phyloP scores from a whole-genome alignment of 2,329 filamentous ascomycete genomes.

The Polychaeton citri region DNA sequence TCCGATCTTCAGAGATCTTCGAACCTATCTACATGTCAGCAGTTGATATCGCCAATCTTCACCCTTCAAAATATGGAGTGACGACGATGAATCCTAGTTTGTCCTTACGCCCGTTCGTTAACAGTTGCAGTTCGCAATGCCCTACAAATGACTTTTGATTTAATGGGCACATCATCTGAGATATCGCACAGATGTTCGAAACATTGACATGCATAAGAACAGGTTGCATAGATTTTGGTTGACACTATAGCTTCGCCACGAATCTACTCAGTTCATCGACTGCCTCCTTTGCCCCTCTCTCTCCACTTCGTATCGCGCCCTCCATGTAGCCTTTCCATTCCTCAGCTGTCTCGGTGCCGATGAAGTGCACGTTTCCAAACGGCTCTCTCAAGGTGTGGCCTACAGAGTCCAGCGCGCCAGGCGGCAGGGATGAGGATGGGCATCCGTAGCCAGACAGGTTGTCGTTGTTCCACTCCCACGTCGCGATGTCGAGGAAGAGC shows the following conservation, averaged over 20 bases:
- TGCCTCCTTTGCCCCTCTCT: slow-evolving; percentile 36
- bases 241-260: neutral
- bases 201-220: too few relatives aligned
- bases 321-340: slow-evolving; percentile 49
- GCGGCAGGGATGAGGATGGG: slow-evolving; percentile 14
- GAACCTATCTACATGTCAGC: too few relatives aligned
- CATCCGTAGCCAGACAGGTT: slow-evolving; percentile 18
- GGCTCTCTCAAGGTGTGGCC: slow-evolving; percentile 8
- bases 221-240: too few relatives aligned
- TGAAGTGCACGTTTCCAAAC: slow-evolving; percentile 36
- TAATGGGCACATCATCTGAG: too few relatives aligned
- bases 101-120: too few relatives aligned
- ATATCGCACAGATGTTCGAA: too few relatives aligned
- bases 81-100: too few relatives aligned
- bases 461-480: slow-evolving; percentile 19
- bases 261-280: slow-evolving; percentile 8
- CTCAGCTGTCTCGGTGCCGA: slow-evolving; percentile 39
- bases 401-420: slow-evolving; percentile 9
- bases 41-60: too few relatives aligned
- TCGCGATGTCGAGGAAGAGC: slow-evolving; percentile 13
- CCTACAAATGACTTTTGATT: too few relatives aligned
- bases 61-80: too few relatives aligned
- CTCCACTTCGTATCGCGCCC: slow-evolving; percentile 38
- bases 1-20: too few relatives aligned
- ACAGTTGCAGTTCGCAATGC: too few relatives aligned